Conservation (phyloP, 495 filamentous ascomycete species). For the Bryoglossum gracile region DNA sequence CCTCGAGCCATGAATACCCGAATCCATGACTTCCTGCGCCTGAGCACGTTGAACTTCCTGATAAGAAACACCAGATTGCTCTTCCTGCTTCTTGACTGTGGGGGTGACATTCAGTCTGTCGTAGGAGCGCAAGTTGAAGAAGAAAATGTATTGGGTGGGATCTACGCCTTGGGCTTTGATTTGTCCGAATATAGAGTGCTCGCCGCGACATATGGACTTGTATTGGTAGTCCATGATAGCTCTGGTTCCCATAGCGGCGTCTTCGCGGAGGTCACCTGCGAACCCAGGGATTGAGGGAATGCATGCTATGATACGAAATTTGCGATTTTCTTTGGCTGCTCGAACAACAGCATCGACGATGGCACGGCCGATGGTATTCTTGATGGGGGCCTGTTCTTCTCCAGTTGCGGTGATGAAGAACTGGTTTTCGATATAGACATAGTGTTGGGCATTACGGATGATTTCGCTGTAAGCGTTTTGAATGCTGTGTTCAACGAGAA, state of each 20-base stretch:
- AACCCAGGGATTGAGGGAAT: slow-evolving; percentile 92
- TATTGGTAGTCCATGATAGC: slow-evolving; percentile 99
- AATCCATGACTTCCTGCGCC: slow-evolving; percentile 77
- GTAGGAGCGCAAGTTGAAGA: slow-evolving; percentile 86
- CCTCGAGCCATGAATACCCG: slow-evolving; percentile 41
- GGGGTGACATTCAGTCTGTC: slow-evolving; percentile 82
- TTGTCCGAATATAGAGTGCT: slow-evolving; percentile 80
- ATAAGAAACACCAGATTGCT: slow-evolving; percentile 73
- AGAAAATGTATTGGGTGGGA: slow-evolving; percentile 72
- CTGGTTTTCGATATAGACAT: slow-evolving; percentile 96
- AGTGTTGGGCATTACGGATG: slow-evolving; percentile 80
- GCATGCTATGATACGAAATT: slow-evolving; percentile 84
- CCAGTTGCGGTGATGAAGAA: slow-evolving; percentile 97
- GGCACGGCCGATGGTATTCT: slow-evolving; percentile 77
- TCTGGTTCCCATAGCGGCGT: slow-evolving; percentile 75
- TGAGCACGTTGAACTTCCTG: slow-evolving; percentile 78
- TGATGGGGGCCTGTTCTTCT: slow-evolving; percentile 72
- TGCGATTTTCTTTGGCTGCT: slow-evolving; percentile 75
- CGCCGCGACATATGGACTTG: slow-evolving; percentile 86
- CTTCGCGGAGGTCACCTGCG: slow-evolving; percentile 78
- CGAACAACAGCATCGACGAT: slow-evolving; percentile 85
- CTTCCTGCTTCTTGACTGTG: slow-evolving; percentile 59
- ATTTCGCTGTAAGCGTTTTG: slow-evolving; percentile 85
- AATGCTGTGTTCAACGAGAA: slow-evolving; percentile 81
- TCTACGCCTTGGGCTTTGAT: slow-evolving; percentile 72